These are phyloP conservation scores for Podospora appendiculata DNA, from an alignment of 495 filamentous ascomycete species.

Conservation along the genomic window DNA sequence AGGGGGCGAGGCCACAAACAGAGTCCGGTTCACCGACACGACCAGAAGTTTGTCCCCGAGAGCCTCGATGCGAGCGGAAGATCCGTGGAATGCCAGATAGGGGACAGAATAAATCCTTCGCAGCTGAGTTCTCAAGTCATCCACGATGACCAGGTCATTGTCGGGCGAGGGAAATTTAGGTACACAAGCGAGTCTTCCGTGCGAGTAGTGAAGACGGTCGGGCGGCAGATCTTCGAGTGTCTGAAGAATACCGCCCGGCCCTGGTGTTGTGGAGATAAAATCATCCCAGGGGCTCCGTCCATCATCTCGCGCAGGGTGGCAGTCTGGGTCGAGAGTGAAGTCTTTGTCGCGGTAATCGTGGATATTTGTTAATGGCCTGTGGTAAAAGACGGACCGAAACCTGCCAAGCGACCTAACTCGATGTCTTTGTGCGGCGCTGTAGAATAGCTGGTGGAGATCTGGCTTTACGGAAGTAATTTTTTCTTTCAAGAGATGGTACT, in stretches of 20 bases:
- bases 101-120: slow-evolving; percentile 20
- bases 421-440: neutral
- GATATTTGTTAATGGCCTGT: neutral
- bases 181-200: slow-evolving; percentile 25
- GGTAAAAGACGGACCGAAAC: slow-evolving; percentile 2
- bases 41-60: slow-evolving; percentile 25
- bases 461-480: neutral
- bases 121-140: slow-evolving; percentile 15
- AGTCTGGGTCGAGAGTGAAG: neutral
- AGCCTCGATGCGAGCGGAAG: slow-evolving; percentile 1
- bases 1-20: slow-evolving; percentile 15
- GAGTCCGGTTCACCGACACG: slow-evolving; percentile 2
- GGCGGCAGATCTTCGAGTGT: too few species aligned
- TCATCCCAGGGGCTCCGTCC: neutral
- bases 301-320: neutral
- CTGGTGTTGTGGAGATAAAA: too few species aligned
- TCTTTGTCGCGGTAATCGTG: neutral
- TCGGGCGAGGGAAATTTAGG: neutral
- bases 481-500: neutral
- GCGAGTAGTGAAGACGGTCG: slow-evolving; percentile 7
- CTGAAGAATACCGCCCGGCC: too few species aligned
- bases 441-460: neutral
- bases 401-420: slow-evolving; percentile 5
- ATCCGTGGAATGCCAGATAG: slow-evolving; percentile 3
- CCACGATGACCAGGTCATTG: slow-evolving; percentile 11